A percentile compares a stretch with the other conserved stretches of the same genome.
Conservation (phyloP, 176 grass and related monocot species). For the Oryza meridionalis region DNA sequence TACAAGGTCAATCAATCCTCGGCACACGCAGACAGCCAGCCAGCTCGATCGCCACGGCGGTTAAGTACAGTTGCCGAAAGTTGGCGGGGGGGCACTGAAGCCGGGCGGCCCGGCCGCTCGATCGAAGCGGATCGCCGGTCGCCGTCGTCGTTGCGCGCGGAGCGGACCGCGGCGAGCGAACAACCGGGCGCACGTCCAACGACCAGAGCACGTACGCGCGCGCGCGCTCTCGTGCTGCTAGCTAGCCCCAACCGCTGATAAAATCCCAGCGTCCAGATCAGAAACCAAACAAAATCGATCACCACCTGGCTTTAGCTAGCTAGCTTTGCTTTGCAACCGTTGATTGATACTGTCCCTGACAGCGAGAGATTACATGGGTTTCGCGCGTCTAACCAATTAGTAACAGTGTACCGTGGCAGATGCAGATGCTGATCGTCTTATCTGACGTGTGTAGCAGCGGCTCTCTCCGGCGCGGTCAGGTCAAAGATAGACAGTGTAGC, state of each 20-base stretch:
- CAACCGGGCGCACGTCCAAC: slow-evolving; percentile 46
- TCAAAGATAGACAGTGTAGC: neutral
- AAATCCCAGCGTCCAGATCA: too few relatives aligned
- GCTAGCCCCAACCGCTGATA: too few relatives aligned
- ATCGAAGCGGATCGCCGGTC: slow-evolving; percentile 36
- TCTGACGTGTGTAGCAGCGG: neutral
- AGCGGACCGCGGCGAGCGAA: slow-evolving; percentile 38
- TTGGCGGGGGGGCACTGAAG: neutral
- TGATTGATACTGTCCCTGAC: neutral
- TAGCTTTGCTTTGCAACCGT: neutral
- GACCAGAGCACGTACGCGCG: slow-evolving; percentile 10
- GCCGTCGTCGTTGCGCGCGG: neutral
- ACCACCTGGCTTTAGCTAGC: too few relatives aligned
- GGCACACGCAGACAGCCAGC: too few relatives aligned
- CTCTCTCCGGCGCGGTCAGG: neutral
- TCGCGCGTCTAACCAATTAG: neutral
- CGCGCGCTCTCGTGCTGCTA: too few relatives aligned
- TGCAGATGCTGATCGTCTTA: neutral
- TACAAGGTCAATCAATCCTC: too few relatives aligned
- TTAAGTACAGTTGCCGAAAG: neutral
- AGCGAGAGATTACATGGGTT: neutral
- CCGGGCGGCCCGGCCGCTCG: too few relatives aligned
- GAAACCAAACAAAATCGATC: too few relatives aligned
- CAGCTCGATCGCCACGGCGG: neutral
- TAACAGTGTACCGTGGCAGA: neutral